These are phyloP conservation scores for Immersiporthe knoxdaviesiana DNA, from an alignment of 2,329 filamentous ascomycete genomes.

Conservation along the genomic window DNA sequence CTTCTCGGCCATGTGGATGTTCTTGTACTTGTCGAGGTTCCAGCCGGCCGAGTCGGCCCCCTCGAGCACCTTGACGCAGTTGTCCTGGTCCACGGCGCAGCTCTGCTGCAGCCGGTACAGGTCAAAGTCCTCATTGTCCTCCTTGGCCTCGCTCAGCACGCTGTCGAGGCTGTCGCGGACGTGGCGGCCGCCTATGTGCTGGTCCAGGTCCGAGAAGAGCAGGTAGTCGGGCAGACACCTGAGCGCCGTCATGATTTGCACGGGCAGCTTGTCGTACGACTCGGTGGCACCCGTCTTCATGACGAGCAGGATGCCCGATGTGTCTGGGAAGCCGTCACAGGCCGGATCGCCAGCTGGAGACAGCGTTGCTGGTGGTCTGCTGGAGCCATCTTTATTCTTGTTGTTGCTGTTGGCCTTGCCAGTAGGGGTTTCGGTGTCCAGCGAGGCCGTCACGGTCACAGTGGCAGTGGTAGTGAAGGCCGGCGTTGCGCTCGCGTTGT, in stretches of 20 bases:
- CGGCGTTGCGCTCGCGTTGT: not conserved
- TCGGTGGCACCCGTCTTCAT: conserved; percentile 65
- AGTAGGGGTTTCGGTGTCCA: not conserved
- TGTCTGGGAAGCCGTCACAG: conserved; percentile 46
- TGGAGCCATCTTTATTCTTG: not conserved
- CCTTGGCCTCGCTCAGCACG: conserved; percentile 47
- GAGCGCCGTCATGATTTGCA: conserved; percentile 58
- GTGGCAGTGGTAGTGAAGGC: conserved; percentile 4
- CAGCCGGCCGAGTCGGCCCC: conserved; percentile 45
- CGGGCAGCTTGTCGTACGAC: conserved; percentile 56
- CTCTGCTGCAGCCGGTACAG: conserved; percentile 50
- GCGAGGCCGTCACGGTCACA: not conserved
- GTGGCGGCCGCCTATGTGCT: conserved; percentile 48
- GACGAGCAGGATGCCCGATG: conserved; percentile 52
- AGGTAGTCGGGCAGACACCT: conserved; percentile 58
- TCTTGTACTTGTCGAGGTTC: conserved; percentile 66
- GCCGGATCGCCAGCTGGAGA: conserved; percentile 19
- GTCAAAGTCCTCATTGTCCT: conserved; percentile 54
- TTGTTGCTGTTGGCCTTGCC: conserved; percentile 36
- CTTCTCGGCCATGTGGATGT: conserved; percentile 62
- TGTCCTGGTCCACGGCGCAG: conserved; percentile 50
- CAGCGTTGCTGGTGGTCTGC: too few relatives aligned
- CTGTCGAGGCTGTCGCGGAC: conserved; percentile 52
- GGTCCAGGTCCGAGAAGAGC: conserved; percentile 61
- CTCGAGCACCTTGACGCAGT: conserved; percentile 43